Evolutionary conservation across 225 moss, liverwort and hornwort species (phyloP).

Genomic region (Bryum argenteum): DNA sequence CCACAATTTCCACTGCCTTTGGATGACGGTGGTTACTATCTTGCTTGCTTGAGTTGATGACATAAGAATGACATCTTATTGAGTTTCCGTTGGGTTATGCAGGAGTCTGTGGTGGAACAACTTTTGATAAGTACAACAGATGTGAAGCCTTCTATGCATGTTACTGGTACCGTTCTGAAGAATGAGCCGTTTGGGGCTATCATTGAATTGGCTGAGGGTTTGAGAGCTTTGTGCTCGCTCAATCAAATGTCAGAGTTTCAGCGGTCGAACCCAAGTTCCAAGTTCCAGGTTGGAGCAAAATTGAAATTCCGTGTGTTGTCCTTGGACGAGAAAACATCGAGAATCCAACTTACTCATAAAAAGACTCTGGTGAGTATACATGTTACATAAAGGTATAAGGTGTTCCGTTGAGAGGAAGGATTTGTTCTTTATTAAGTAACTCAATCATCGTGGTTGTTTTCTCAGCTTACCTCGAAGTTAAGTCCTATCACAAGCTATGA

Average conservation of each 20-base stretch:
- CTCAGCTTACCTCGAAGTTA: slow-evolving; percentile 76
- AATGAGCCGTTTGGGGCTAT: slow-evolving; percentile 83
- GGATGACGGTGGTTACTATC: neutral
- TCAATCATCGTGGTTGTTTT: neutral
- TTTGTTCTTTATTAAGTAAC: slow-evolving; percentile 4
- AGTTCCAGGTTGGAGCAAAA: slow-evolving; percentile 84
- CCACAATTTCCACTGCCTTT: neutral
- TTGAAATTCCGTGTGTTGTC: slow-evolving; percentile 86
- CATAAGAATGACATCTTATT: slow-evolving; percentile 1
- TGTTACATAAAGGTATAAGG: slow-evolving; percentile 4
- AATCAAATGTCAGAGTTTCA: slow-evolving; percentile 96
- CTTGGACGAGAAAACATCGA: slow-evolving; percentile 60
- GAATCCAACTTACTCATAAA: slow-evolving; percentile 76
- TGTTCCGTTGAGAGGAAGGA: neutral
- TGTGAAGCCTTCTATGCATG: slow-evolving; percentile 79
- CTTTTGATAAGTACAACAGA: slow-evolving; percentile 73
- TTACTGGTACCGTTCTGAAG: slow-evolving; percentile 60
- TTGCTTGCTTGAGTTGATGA: neutral
- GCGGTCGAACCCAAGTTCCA: slow-evolving; percentile 73
- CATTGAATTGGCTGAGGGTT: slow-evolving; percentile 68
- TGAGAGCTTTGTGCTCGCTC: slow-evolving; percentile 81
- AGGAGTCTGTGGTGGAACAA: slow-evolving; percentile 90
- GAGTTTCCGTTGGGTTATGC: slow-evolving; percentile 23
- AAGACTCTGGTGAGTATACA: slow-evolving; percentile 66
- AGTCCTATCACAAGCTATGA: slow-evolving; percentile 76